A percentile compares a stretch with the other conserved stretches of the same genome.
These are phyloP conservation scores for Moricandia moricandioides DNA, from an alignment of 345 rosid genomes.

Conservation along the genomic window DNA sequence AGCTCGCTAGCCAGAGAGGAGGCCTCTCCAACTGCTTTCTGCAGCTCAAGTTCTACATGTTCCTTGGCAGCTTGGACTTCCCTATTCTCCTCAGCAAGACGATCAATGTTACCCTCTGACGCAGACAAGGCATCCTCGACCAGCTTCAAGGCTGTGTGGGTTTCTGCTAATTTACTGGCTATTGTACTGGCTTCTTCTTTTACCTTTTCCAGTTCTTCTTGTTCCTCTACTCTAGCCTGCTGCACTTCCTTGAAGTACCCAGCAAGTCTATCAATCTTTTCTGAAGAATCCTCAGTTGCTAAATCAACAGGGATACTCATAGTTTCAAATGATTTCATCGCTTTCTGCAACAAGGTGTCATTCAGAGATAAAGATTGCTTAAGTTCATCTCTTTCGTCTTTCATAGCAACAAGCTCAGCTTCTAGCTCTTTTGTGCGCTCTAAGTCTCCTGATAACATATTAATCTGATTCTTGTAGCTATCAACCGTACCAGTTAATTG, in stretches of 20 bases:
- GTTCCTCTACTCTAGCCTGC: constrained; percentile 46
- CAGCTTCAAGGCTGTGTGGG: constrained; percentile 43
- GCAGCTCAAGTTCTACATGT: constrained; percentile 54
- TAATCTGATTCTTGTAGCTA: constrained; percentile 54
- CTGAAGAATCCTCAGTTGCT: constrained; percentile 50
- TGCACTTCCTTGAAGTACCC: constrained; percentile 55
- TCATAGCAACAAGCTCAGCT: constrained; percentile 51
- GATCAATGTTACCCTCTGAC: constrained; percentile 49
- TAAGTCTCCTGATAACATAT: constrained; percentile 49
- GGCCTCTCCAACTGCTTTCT: constrained; percentile 56
- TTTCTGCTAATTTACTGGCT: constrained; percentile 51
- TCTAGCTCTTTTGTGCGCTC: constrained; percentile 59
- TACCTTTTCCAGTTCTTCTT: constrained; percentile 49
- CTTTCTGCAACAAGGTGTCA: constrained; percentile 49
- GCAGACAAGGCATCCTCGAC: constrained; percentile 54
- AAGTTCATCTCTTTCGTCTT: constrained; percentile 55
- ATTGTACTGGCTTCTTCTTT: constrained; percentile 49
- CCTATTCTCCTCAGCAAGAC: constrained; percentile 52
- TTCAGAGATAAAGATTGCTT: constrained; percentile 59
- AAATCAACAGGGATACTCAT: constrained; percentile 50
- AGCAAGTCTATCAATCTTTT: constrained; percentile 62
- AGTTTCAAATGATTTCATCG: constrained; percentile 50
- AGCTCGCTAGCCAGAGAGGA: constrained; percentile 45
- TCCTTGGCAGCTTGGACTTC: constrained; percentile 50
- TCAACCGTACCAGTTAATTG: constrained; percentile 49